Base-by-base conservation (phyloP, 306 rosid genomes). In the Rubus idaeus region DNA sequence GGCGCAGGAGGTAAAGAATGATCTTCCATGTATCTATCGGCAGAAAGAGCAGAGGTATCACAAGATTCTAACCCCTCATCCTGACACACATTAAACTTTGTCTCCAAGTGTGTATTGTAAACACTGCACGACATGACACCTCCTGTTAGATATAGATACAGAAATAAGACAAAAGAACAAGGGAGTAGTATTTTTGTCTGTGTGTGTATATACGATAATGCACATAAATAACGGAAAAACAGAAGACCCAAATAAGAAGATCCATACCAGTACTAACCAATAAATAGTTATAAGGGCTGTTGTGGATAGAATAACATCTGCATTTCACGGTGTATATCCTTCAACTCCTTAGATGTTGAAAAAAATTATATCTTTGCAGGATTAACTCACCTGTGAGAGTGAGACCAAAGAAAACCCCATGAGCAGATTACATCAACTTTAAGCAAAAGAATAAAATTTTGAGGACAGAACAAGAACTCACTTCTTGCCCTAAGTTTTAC, bases 41-140 rank as follows among this genome's bases (percentile, higher is more conserved):
- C 49, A 4, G 70, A 46, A 67, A 67, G 20, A 58, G 60, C 46
- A 58, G 83, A 21, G 40, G 41, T 42, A 78, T 91, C 89, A 84
- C 78, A 66, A 80, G 88, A 82, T 73, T 86, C 80, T 80, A 82
- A 55, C 79, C 78, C 81, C 81, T 83, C 84, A 73, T 83, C 76
- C 55, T 8, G 49, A 82, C 73, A 62, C 81, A 67, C 65, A 84
- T 30, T 84, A 74, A 77, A 74, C 77, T 55, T 26, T 73, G 78
- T 78, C 75, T 68, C 77, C 78, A 84, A 61, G 67, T 76, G 70
- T 49, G 73, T 52, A 73, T 74, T 63, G 73, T 60, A 61, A 75
- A 79, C 82, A 77, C 77, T 72, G 78, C 87, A 87, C 82, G 79
- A 73, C 82, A 74, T 62, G 74, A 80, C 68, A 83, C 79, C 78